A percentile compares a stretch with the other conserved stretches of the same genome.
Conservation (phyloP, 2,329 filamentous ascomycete genomes). For the Colletotrichum plurivorum region DNA sequence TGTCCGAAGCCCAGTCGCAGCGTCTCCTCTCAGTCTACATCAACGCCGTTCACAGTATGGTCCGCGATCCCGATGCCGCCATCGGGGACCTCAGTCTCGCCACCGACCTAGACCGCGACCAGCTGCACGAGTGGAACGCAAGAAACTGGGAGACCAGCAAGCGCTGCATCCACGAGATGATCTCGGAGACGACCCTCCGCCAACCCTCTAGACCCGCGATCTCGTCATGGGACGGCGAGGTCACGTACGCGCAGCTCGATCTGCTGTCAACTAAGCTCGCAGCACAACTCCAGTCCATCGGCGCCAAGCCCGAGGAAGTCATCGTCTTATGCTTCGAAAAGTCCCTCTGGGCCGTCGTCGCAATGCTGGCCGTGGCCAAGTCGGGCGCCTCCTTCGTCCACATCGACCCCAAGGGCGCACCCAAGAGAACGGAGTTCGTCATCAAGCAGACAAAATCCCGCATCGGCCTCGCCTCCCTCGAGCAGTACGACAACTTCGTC, state of each 20-base stretch:
- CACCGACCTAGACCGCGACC: constrained; percentile 8
- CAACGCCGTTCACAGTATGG: not conserved
- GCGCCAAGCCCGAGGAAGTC: constrained; percentile 41
- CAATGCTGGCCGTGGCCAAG: constrained; percentile 49
- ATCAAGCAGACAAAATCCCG: constrained; percentile 20
- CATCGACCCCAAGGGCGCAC: constrained; percentile 43
- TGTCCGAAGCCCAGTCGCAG: constrained; percentile 20
- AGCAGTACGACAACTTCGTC: constrained; percentile 3
- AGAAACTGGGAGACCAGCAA: constrained; percentile 19
- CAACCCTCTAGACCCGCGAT: constrained; percentile 31
- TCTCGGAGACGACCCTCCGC: not conserved
- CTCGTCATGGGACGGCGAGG: constrained; percentile 43
- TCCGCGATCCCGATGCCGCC: not conserved
- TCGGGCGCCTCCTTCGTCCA: constrained; percentile 50
- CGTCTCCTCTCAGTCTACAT: not conserved
- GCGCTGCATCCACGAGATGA: constrained; percentile 29
- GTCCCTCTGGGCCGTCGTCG: constrained; percentile 45
- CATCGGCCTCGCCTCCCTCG: constrained; percentile 11
- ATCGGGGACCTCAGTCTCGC: constrained; percentile 6
- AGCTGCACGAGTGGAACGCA: constrained; percentile 19
- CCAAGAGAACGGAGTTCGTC: constrained; percentile 21
- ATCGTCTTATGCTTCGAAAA: constrained; percentile 49
- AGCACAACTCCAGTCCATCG: constrained; percentile 29
- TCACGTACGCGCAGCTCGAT: constrained; percentile 43
- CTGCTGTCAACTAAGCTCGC: constrained; percentile 40